Evolutionary conservation across 2,329 filamentous ascomycete genomes (phyloP), one percentile per base, ranked within the genome.

Genomic region (Pseudopithomyces maydicus): DNA sequence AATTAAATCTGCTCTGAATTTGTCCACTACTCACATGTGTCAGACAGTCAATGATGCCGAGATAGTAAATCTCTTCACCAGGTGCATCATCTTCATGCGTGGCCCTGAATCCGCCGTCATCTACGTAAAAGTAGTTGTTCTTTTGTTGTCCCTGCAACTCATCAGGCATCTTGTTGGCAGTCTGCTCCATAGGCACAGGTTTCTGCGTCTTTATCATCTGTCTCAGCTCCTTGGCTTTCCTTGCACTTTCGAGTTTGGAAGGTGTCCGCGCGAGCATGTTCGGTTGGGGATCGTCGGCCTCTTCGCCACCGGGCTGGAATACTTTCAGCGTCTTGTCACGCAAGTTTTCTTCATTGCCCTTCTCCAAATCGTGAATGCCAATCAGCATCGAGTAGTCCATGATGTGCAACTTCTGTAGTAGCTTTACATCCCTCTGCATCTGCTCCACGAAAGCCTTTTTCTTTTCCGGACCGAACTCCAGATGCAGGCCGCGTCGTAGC

Each of bases 351-450:
- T 97, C 92, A 72, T 99, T 99, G 29, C 95, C 95, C 65, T 91
- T 89, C 53, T 87, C 86, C 19, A 96, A 77, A 73, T 99, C 95
- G 73, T 99, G 95, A 49, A 98, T 95, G 48, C 95, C 95, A 53
- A 99, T 88, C 36, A 99, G 83, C 59, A 99, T 85, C 10, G 94
- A 98, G 77, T 99, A 99, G 76, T 99, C 95, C 95, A 99, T 99
- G 69, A 99, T 98, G 68, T 96, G 90, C 42, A 98, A 82, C 67
- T 85, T 87, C 77, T 98, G 92, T 57, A 99, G 80, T 32, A 99
- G 81, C 51, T 87, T 86, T 8, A 99, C 95, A 74, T 99, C 95
- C 58, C 85, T 86, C 65, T 92, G 86, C 71, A 99, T 86, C 77
- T 99, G 95, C 68, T 92, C 88, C 45, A 98, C 82, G 73, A 99